Conservation (phyloP, 2,329 filamentous ascomycete genomes). For the Clonostachys sp. region DNA sequence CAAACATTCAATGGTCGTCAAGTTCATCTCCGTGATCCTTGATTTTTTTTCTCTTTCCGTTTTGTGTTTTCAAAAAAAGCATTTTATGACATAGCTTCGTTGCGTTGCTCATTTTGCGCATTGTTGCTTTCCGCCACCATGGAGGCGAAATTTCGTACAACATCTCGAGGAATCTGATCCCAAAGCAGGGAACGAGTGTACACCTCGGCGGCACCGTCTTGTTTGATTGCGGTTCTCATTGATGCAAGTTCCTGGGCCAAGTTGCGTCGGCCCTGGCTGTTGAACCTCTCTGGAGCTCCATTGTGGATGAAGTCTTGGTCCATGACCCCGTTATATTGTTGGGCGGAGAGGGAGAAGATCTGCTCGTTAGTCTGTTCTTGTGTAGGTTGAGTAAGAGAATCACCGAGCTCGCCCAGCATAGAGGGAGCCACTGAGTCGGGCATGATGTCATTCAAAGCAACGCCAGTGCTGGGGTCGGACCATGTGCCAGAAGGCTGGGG, state of each 20-base stretch:
- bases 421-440: conserved; percentile 37
- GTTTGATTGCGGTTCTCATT: conserved; percentile 66
- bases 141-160: conserved; percentile 87
- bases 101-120: conserved; percentile 33
- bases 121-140: conserved; percentile 76
- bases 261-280: conserved; percentile 64
- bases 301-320: conserved; percentile 64
- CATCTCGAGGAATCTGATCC: conserved; percentile 89
- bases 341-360: conserved; percentile 77
- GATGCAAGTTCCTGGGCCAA: conserved; percentile 75
- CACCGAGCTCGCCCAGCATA: conserved; percentile 61
- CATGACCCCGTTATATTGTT: conserved; percentile 79
- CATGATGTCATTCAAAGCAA: conserved; percentile 35
- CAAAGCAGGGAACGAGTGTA: conserved; percentile 90
- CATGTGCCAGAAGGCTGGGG: conserved; percentile 49
- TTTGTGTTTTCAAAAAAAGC: conserved; percentile 12
- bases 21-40: too few species aligned
- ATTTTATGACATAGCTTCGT: conserved; percentile 34
- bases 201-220: conserved; percentile 69
- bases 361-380: conserved; percentile 86
- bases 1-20: too few species aligned
- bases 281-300: conserved; percentile 37
- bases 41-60: conserved; percentile 20
- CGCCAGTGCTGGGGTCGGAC: conserved; percentile 31
- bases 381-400: conserved; percentile 67